Evolutionary conservation across 768 basidiomycete species (phyloP), one percentile per base, ranked within the genome.

Genomic region (Boletus reticuloceps): DNA sequence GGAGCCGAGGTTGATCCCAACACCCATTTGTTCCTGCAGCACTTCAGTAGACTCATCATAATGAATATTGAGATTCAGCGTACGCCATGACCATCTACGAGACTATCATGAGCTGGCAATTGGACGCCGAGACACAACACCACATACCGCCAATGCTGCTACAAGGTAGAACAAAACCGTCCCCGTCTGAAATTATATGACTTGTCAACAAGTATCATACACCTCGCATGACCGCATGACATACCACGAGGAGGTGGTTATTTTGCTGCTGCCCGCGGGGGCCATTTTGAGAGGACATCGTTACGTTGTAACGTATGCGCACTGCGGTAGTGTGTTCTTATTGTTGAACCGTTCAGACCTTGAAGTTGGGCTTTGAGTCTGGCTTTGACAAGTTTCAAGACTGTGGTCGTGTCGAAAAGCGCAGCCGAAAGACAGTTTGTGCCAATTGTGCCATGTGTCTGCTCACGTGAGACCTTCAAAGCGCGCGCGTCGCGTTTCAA

Each of bases 71-170:
- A 64, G 58, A 66, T 56, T 42, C 64, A 53, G 53, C 70, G 47
- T 79, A 93, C 88, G 90, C 93, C 82, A 94, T 87, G 61, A 94
- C 88, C 92, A 94, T 93, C 91, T 93, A 66, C 1, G 42, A 50
- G 51, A 20, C 10, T 31, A 44, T 34, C 20, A 40, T 58, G 29
- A 51, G 50, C 39, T 31, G n/a, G 19, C 31, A 51, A 43, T 47
- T 44, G 41, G 25, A 53, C 31, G 8, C 48, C 7, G 19, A 42
- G 31, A 17, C 27, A 31, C 8, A 6, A 19, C 47, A 43, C 22
- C 3, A 84, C 91, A 63, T 72, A 94, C 92, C 66, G 89, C 80
- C 54, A 94, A 73, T 22, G 92, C 92, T 51, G 92, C 91, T n/a
- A 93, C 81, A 53, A 95, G 82, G 68, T 95, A 95, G 73, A 95